These are phyloP conservation scores for Aspergillus sp. DNA, from an alignment of 2,329 filamentous ascomycete species.

Conservation along the genomic window DNA sequence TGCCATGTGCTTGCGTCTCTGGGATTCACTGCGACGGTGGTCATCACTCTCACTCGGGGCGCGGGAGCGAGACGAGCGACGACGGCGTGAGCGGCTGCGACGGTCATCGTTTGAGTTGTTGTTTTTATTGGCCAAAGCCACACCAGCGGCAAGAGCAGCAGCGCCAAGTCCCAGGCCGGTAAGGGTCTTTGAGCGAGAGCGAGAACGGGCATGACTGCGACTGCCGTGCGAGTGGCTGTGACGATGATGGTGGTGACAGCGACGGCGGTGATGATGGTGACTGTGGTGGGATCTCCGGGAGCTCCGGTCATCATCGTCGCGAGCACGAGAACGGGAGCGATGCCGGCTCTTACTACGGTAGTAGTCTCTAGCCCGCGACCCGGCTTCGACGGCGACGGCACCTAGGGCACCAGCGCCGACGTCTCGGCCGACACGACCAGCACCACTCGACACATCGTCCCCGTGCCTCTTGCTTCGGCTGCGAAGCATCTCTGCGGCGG, in stretches of 20 bases:
- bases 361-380: conserved; percentile 45
- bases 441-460: conserved; percentile 45
- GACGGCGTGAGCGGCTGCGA: conserved; percentile 42
- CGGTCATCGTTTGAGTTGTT: conserved; percentile 46
- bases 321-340: conserved; percentile 28
- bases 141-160: conserved; percentile 55
- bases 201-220: conserved; percentile 42
- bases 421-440: conserved; percentile 44
- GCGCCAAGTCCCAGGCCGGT: conserved; percentile 48
- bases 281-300: conserved; percentile 18
- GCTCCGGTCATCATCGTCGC: conserved; percentile 32
- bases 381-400: conserved; percentile 54
- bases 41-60: conserved; percentile 19
- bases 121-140: conserved; percentile 51
- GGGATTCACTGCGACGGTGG: conserved; percentile 31
- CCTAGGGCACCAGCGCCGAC: conserved; percentile 57
- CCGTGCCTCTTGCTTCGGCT: conserved; percentile 53
- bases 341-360: conserved; percentile 42
- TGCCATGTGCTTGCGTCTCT: conserved; percentile 54
- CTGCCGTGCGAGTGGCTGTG: conserved; percentile 28
- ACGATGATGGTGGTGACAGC: conserved; percentile 22
- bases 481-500: conserved; percentile 54
- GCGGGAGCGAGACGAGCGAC: conserved; percentile 27
- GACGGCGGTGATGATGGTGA: conserved; percentile 26
- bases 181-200: conserved; percentile 46